These are phyloP conservation scores for Asparagopsis taxiformis DNA, from an alignment of 31 red algal genomes.

Conservation along the genomic window DNA sequence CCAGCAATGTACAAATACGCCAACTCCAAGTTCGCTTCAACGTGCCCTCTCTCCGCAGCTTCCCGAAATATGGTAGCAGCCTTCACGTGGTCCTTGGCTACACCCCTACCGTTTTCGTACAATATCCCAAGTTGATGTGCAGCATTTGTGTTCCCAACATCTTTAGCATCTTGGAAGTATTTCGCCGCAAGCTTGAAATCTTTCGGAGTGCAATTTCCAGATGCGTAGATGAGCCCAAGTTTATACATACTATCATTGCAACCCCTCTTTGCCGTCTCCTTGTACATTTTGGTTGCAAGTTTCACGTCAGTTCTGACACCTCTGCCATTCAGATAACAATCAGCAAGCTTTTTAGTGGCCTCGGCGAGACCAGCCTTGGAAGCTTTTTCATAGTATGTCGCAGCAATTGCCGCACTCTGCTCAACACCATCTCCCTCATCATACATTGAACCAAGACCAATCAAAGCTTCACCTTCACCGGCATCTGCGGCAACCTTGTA, in stretches of 20 bases:
- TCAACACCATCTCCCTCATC: neutral
- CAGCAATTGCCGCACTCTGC: neutral
- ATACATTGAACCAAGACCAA: neutral
- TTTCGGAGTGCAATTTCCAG: neutral
- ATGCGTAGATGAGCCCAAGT: neutral
- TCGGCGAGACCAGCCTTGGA: neutral
- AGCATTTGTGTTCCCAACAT: neutral
- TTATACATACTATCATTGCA: neutral
- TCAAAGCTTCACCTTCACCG: neutral
- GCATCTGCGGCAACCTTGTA: neutral
- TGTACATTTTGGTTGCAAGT: constrained; percentile 1
- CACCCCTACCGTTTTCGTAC: neutral
- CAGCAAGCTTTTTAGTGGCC: neutral
- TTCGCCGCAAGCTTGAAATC: neutral
- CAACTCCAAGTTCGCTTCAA: neutral
- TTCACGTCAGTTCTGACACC: neutral
- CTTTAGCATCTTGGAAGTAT: neutral
- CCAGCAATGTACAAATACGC: neutral
- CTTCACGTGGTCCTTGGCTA: neutral
- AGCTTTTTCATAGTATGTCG: neutral
- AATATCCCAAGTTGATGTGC: neutral
- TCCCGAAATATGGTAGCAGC: neutral
- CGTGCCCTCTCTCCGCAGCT: neutral
- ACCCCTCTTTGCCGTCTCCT: neutral
- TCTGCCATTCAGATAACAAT: neutral